phyloP scores from a whole-genome alignment of 345 rosid genomes.

The Nephelium lappaceum region DNA sequence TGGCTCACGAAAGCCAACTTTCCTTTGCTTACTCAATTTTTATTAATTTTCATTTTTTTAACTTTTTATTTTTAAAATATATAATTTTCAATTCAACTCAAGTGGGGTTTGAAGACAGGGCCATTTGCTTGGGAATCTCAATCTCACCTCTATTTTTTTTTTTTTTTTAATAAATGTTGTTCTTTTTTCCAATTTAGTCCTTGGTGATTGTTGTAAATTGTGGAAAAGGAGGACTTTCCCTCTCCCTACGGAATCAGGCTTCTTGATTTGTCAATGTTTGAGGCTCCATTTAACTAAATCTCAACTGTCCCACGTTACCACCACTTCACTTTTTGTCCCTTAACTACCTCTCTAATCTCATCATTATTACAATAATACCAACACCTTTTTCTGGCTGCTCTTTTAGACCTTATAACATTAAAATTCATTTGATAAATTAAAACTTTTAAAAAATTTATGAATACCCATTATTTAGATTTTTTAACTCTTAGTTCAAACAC shows the following conservation, averaged over 20 bases:
- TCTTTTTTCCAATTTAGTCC: conserved; percentile 6
- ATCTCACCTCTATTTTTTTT: neutral
- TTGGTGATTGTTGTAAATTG: neutral
- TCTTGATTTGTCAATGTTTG: conserved; percentile 54
- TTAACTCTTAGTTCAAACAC: no score
- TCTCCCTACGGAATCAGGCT: conserved; percentile 48
- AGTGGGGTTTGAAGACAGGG: conserved; percentile 27
- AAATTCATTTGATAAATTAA: neutral
- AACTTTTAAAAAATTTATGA: neutral
- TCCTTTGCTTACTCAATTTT: conserved; percentile 17
- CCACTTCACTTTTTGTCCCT: conserved; percentile 17
- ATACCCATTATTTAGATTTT: neutral
- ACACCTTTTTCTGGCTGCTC: no score
- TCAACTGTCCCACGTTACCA: conserved; percentile 54
- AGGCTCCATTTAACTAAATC: conserved; percentile 52
- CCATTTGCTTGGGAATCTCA: conserved; percentile 35
- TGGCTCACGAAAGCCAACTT: conserved; percentile 40
- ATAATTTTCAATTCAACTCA: conserved; percentile 5
- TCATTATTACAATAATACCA: conserved; percentile 8
- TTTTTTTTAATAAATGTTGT: neutral
- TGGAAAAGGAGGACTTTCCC: conserved; percentile 41
- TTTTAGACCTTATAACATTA: no score
- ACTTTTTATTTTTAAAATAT: no score
- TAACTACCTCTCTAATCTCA: neutral
- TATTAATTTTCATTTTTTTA: neutral